These are phyloP conservation scores for Metschnikowia reukaufii DNA, from an alignment of 805 yeast species.

Conservation along the genomic window DNA sequence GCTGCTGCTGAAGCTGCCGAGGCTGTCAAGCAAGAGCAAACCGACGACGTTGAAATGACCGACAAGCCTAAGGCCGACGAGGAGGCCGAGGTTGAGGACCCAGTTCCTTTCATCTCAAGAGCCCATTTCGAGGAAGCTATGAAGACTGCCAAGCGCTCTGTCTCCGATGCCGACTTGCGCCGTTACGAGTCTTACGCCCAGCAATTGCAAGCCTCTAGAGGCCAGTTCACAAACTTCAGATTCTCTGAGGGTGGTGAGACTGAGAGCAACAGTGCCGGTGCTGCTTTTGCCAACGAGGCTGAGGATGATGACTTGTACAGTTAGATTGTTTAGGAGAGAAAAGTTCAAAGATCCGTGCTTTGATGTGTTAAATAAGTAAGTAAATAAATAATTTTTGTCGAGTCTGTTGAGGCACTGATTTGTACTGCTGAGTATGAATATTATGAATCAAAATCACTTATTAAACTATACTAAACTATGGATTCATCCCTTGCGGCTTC, in stretches of 20 bases:
- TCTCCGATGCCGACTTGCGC: slow-evolving; percentile 94
- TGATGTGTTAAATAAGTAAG: background rate
- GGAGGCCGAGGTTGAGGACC: slow-evolving; percentile 72
- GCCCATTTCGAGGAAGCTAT: slow-evolving; percentile 98
- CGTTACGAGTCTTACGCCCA: slow-evolving; percentile 98
- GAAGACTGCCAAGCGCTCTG: slow-evolving; percentile 99
- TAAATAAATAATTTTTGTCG: too few species aligned
- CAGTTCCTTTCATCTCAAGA: slow-evolving; percentile 92
- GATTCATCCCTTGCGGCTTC: slow-evolving; percentile 13
- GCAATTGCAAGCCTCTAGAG: slow-evolving; percentile 93
- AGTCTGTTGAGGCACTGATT: too few species aligned
- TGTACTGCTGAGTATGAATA: background rate
- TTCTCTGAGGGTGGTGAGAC: slow-evolving; percentile 48
- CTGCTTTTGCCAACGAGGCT: slow-evolving; percentile 51
- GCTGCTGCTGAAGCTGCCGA: slow-evolving; percentile 40
- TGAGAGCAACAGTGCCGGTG: slow-evolving; percentile 27
- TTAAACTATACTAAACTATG: background rate
- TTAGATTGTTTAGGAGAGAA: slow-evolving; percentile 8
- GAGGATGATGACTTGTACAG: slow-evolving; percentile 34
- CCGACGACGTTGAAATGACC: slow-evolving; percentile 51
- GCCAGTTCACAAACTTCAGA: slow-evolving; percentile 87
- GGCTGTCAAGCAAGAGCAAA: slow-evolving; percentile 29
- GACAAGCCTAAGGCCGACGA: slow-evolving; percentile 33
- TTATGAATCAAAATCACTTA: background rate
- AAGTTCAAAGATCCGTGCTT: background rate